Evolutionary conservation across 495 filamentous ascomycete species (phyloP), one percentile per base, ranked within the genome.

Genomic region (Bombardia bombarda): DNA sequence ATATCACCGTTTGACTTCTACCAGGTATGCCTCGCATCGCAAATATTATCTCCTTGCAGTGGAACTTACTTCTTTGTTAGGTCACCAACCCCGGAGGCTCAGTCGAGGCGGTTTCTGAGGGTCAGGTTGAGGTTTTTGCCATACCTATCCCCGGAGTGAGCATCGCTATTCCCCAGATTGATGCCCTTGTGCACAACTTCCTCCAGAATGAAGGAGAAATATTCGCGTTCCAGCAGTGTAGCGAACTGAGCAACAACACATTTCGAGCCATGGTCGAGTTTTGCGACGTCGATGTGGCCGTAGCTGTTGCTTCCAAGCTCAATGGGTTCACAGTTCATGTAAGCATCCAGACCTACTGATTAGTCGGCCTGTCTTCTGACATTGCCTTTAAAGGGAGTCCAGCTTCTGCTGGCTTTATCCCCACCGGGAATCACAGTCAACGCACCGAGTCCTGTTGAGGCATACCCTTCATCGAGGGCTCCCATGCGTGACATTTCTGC

Each of bases 181-280:
- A 78, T 37, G 52, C 58, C 17, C 57, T 60, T 17, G 46, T 82
- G 2, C 67, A 70, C 32, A 59, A 58, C 8, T 56, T 79, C 25
- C 58, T 79, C 14, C 63, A 63, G 38, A 61, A 61, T 1, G 71
- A 79, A 46, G 80, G 80, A 3, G 66, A 72, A 36, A 53, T 86
- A 3, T 69, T 66, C 49, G 69, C 74, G 1, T 74, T 77, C 39
- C 65, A 72, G 42, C 46, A 53, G 5, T 52, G 63, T 22, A 46
- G 50, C 21, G 50, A 55, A 1, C 38, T 57, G 10, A 60, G 67
- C 9, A 56, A 64, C 24, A 63, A 57, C 21, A 45, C 53, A 13
- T 62, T 68, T 40, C 60, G 53, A 19, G 66, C 70, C 8, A 36
- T 72, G 41, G 66, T 56, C 7, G 82, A 86, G 47, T 86, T 73